phyloP scores from a whole-genome alignment of 495 filamentous ascomycete genomes.

The Amphirosellinia nigrospora region DNA sequence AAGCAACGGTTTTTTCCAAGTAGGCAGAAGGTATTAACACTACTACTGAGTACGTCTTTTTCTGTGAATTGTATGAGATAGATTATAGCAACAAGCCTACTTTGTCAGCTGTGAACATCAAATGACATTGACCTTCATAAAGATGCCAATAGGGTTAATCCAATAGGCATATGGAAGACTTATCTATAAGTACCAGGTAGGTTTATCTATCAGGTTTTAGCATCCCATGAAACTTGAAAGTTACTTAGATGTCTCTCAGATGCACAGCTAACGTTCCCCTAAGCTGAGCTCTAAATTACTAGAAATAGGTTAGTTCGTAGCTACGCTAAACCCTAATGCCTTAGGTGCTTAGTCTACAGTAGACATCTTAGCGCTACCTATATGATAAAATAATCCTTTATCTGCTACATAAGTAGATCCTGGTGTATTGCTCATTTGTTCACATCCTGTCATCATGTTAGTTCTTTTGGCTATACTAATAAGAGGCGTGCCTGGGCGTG shows the following conservation, averaged over 20 bases:
- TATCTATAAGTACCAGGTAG: no score
- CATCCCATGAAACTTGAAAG: no score
- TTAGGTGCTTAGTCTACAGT: no score
- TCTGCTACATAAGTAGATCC: no score
- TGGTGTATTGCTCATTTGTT: background rate
- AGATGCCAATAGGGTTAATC: background rate
- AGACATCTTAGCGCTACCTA: background rate
- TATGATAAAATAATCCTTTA: no score
- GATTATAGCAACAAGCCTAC: background rate
- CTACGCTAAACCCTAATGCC: background rate
- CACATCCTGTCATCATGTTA: background rate
- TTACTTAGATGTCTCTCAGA: no score
- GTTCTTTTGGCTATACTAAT: background rate
- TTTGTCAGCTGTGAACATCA: background rate
- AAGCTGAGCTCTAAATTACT: background rate
- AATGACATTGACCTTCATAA: background rate
- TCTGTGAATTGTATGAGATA: background rate
- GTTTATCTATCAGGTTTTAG: no score
- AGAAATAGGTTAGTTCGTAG: background rate
- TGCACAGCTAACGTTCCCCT: background rate
- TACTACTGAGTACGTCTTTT: background rate
- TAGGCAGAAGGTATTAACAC: background rate
- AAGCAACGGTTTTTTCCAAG: constrained; percentile 5
- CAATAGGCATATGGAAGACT: background rate
- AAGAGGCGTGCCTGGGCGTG: background rate